Base-by-base conservation (phyloP, 768 basidiomycete species). In the Kwoniella dejecticola region DNA sequence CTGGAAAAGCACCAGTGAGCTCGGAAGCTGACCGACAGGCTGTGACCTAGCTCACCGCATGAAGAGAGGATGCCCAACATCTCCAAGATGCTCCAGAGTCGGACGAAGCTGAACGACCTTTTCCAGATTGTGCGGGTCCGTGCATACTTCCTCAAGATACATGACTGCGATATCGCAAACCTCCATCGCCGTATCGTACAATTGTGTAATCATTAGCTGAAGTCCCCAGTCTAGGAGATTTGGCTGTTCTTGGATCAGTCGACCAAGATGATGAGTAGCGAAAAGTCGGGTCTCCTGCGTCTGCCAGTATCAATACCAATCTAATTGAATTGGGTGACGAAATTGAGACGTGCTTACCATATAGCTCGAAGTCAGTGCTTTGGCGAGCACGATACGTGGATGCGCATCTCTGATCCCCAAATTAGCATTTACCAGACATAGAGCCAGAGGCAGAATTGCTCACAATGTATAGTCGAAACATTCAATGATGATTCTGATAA, bases 341-440 rank as follows among this genome's bases (percentile, higher is more conserved):
- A n/a, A n/a, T n/a, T n/a, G n/a, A n/a, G n/a, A 55, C 5, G 17
- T n/a, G 53, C 81, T 41, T 66, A 89, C 91, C 80, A 88, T 88
- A 79, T 92, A 92, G 75, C 87, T 91, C 0, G 95, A 97, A 0
- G 95, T 97, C 49, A 99, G 81, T 0, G 94, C 91, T 74, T 97
- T 98, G 15, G 91, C 91, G 21, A 99, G 79, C 12, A 99, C 87
- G 44, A 98, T 90, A 19, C 96, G 87, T 0, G 93, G 84, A 78
- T 99, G 96, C 0, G 94, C 93, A 78, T 97, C 93, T 63, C 95
- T 97, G 62, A 8, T n/a, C n/a, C n/a, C n/a, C n/a, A n/a, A n/a
- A n/a, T n/a, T n/a, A n/a, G n/a, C n/a, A n/a, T n/a, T n/a, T n/a
- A n/a, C n/a, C n/a, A n/a, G n/a, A n/a, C n/a, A n/a, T n/a, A n/a